phyloP scores from a whole-genome alignment of 768 basidiomycete genomes.

The Tylopilus felleus region DNA sequence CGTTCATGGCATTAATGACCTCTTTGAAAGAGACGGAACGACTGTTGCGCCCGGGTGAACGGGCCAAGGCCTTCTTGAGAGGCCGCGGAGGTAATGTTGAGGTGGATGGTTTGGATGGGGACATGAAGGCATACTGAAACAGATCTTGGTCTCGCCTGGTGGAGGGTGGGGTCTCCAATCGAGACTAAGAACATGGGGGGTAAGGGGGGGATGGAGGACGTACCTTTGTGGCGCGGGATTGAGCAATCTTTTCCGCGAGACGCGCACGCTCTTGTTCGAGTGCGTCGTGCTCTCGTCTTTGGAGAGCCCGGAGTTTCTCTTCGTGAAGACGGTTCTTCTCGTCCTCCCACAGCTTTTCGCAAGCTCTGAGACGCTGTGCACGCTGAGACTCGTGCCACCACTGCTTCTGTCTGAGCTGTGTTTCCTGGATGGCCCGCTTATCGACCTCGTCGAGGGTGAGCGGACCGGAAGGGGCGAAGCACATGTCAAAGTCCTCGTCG shows the following conservation, averaged over 20 bases:
- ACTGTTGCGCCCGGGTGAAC: conserved; percentile 18
- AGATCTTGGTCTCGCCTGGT: conserved; percentile 22
- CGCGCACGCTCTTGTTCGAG: conserved; percentile 29
- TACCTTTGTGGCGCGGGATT: conserved; percentile 21
- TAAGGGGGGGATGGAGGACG: conserved; percentile 10
- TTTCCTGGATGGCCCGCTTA: conserved; percentile 37
- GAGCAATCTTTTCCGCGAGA: conserved; percentile 9
- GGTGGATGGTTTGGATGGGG: conserved; percentile 19
- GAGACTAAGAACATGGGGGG: conserved; percentile 15
- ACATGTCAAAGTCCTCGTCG: conserved; percentile 43
- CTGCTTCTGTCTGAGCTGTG: conserved; percentile 33
- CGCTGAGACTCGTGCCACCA: conserved; percentile 36
- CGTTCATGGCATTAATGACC: conserved; percentile 56
- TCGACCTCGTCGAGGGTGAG: conserved; percentile 37
- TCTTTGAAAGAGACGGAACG: conserved; percentile 52
- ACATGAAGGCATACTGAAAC: conserved; percentile 36
- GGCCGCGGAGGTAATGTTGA: conserved; percentile 19
- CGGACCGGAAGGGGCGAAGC: conserved; percentile 36
- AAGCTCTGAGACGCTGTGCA: conserved; percentile 40
- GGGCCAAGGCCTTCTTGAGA: conserved; percentile 2
- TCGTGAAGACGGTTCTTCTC: conserved; percentile 43
- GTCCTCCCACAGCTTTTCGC: conserved; percentile 48
- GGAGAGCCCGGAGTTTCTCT: conserved; percentile 35
- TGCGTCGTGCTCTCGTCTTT: conserved; percentile 30
- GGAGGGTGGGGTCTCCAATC: conserved; percentile 3